Base-by-base conservation (phyloP, 257 asterid species). In the Solanum virginianum region DNA sequence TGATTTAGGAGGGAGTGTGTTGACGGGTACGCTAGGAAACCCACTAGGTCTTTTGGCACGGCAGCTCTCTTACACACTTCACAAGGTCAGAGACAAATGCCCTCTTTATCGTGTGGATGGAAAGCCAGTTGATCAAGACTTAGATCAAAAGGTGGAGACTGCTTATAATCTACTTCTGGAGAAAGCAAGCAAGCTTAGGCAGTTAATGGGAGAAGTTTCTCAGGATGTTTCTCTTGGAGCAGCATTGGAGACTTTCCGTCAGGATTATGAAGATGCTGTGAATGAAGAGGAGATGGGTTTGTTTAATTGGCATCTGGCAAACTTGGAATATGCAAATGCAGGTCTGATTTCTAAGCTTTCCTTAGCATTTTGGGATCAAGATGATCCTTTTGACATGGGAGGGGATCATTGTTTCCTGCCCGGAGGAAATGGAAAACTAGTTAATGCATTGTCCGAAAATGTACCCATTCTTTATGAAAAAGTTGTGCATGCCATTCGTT, bases 341-440 rank as follows among this genome's bases (percentile, higher is more conserved):
- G 94, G 97, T 62, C 89, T 97, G 88, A 87, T 97, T 83, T 93
- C 98, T 7, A 93, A 88, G 86, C 97, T 97, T 85, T 97, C 99
- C 65, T 92, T 97, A 72, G 98, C 99, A 41, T 97, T 94, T 90
- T 95, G 99, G 99, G 98, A 97, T 89, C 99, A 97, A 91, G 99
- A 97, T 81, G 99, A 97, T 88, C 99, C 99, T 32, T 97, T 91
- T 87, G 99, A 97, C 86, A 95, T 97, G 99, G 99, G 99, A 84
- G 99, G 98, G 85, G 99, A 94, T 87, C 99, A 97, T 87, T 97
- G 99, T 89, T 97, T 95, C 89, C 87, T 94, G 87, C 92, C 95
- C 39, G 99, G 99, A 84, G 98, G 99, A 85, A 97, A 93, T 81
- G 98, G 98, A 59, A 93, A 91, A 85, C 88, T 95, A 80, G 93